Evolutionary conservation across 768 basidiomycete genomes (phyloP).

Genomic region (Lactifluus hygrophoroides): DNA sequence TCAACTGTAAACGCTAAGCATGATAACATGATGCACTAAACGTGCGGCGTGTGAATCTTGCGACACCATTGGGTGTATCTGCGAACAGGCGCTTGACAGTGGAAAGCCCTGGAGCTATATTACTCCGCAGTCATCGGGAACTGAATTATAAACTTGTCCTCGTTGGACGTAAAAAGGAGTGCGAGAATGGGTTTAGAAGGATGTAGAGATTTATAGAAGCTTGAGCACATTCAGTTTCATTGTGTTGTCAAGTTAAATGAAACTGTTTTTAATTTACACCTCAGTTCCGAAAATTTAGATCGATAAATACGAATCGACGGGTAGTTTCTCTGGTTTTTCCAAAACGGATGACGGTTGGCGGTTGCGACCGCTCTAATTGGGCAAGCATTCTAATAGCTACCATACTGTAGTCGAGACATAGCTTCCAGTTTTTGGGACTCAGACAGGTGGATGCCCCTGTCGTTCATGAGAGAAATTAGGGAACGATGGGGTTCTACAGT

Average conservation of each 20-base stretch:
- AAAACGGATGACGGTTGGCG: neutral
- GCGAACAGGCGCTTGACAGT: neutral
- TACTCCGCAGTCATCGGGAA: neutral
- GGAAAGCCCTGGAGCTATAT: neutral
- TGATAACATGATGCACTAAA: neutral
- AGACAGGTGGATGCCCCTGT: neutral
- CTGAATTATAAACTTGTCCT: neutral
- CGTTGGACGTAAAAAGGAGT: neutral
- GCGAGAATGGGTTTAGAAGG: neutral
- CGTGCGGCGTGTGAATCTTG: slow-evolving; percentile 1
- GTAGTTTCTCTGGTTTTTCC: neutral
- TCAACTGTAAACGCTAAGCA: neutral
- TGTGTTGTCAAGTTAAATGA: no score
- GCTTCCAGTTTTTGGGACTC: no score
- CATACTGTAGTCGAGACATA: no score
- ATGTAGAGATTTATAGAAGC: no score
- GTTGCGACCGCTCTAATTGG: no score
- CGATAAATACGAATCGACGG: neutral
- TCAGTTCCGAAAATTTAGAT: neutral
- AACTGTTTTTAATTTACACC: neutral
- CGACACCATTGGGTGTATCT: neutral
- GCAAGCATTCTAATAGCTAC: no score
- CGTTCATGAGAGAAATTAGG: neutral
- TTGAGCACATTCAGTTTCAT: no score
- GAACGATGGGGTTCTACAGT: no score